These are phyloP conservation scores for Lachnellula hyalina DNA, from an alignment of 2,329 filamentous ascomycete genomes.

Conservation along the genomic window DNA sequence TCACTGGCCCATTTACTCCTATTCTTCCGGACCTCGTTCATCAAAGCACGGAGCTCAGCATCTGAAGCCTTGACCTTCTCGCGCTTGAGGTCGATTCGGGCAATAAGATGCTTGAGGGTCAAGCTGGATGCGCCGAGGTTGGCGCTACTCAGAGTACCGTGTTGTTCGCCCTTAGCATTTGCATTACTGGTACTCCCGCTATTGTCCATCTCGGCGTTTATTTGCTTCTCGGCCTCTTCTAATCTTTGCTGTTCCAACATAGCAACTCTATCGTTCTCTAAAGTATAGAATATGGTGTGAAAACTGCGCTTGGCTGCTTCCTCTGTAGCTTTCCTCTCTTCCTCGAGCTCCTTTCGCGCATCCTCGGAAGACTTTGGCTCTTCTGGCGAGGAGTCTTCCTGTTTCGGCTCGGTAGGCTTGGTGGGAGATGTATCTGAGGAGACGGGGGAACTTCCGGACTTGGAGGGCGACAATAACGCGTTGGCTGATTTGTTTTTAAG, in stretches of 20 bases:
- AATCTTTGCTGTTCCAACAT: slow-evolving; percentile 98
- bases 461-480: slow-evolving; percentile 61
- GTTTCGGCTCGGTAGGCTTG: slow-evolving; percentile 50
- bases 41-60: slow-evolving; percentile 82
- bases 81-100: slow-evolving; percentile 88
- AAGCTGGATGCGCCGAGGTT: slow-evolving; percentile 94
- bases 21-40: slow-evolving; percentile 97
- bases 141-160: slow-evolving; percentile 85
- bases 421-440: slow-evolving; percentile 45
- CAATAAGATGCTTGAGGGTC: slow-evolving; percentile 94
- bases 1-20: slow-evolving; percentile 98
- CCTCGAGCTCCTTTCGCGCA: slow-evolving; percentile 87
- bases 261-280: slow-evolving; percentile 90
- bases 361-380: slow-evolving; percentile 72
- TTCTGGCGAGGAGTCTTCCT: slow-evolving; percentile 43
- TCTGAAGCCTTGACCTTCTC: slow-evolving; percentile 87
- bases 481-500: slow-evolving; percentile 45
- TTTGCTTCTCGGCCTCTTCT: slow-evolving; percentile 91
- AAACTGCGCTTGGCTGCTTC: slow-evolving; percentile 87
- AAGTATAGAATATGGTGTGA: slow-evolving; percentile 87
- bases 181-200: slow-evolving; percentile 47
- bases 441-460: slow-evolving; percentile 62
- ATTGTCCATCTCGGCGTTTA: slow-evolving; percentile 89
- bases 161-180: slow-evolving; percentile 55
- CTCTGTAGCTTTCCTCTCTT: slow-evolving; percentile 84